Evolutionary conservation across 805 yeast genomes (phyloP).

Genomic region (Candida anglica): DNA sequence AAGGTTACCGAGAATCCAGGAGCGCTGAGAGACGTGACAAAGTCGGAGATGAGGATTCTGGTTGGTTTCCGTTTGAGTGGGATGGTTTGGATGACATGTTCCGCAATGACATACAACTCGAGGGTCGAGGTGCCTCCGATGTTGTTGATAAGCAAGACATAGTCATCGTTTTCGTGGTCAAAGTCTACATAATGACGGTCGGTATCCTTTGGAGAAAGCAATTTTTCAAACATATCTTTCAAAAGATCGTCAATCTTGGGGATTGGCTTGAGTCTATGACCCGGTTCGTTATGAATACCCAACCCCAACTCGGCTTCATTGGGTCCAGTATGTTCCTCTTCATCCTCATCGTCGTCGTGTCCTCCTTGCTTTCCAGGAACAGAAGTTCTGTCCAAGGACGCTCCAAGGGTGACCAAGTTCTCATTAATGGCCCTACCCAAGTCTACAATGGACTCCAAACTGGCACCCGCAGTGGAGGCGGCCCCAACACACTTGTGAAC

Average conservation of each 20-base stretch:
- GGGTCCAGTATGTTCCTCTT: constrained; percentile 1
- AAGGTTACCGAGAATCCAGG: constrained; percentile 89
- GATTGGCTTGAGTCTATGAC: constrained; percentile 58
- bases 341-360: constrained; percentile 29
- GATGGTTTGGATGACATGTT: constrained; percentile 52
- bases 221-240: constrained; percentile 54
- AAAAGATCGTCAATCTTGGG: constrained; percentile 64
- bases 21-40: constrained; percentile 86
- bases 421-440: constrained; percentile 60
- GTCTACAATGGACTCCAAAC: constrained; percentile 48
- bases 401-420: constrained; percentile 80
- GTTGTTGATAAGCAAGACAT: constrained; percentile 72
- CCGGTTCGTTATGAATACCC: constrained; percentile 97
- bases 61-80: constrained; percentile 57
- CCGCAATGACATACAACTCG: constrained; percentile 70
- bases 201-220: constrained; percentile 58
- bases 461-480: constrained; percentile 31
- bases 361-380: constrained; percentile 69
- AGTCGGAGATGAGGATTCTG: constrained; percentile 69
- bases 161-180: constrained; percentile 52
- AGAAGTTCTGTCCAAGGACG: constrained; percentile 83
- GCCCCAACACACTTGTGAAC: constrained; percentile 85
- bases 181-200: constrained; percentile 84
- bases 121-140: constrained; percentile 86
- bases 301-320: constrained; percentile 85